phyloP scores from a whole-genome alignment of 2,329 filamentous ascomycete genomes.

The Hypoxylon sp. region DNA sequence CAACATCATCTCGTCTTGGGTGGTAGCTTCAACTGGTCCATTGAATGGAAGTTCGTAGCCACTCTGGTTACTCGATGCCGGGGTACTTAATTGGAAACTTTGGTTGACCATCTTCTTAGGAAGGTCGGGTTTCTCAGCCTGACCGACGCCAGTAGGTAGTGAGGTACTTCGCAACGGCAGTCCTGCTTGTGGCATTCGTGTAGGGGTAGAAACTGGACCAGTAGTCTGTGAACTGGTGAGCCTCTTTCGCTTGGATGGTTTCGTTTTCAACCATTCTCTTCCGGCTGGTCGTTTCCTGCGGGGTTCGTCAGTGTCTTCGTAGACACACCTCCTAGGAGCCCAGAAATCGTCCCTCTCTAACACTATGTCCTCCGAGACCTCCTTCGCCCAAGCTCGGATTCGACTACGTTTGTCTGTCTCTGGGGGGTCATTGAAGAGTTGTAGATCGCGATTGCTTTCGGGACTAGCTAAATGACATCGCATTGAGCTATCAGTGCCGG shows the following conservation, averaged over 20 bases:
- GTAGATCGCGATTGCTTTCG: slow-evolving; percentile 50
- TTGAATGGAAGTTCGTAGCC: slow-evolving; percentile 11
- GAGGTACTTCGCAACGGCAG: slow-evolving; percentile 26
- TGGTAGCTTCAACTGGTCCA: slow-evolving; percentile 1
- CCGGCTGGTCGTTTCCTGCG: slow-evolving; percentile 46
- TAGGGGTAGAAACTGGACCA: slow-evolving; percentile 42
- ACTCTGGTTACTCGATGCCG: slow-evolving; percentile 47
- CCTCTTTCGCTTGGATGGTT: slow-evolving; percentile 47
- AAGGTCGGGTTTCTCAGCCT: slow-evolving; percentile 3
- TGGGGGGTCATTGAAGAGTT: slow-evolving; percentile 34
- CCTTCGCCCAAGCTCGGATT: slow-evolving; percentile 51
- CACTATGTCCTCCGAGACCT: slow-evolving; percentile 35
- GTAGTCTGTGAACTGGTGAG: slow-evolving; percentile 40
- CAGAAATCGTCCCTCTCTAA: slow-evolving; percentile 52
- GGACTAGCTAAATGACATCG: slow-evolving; percentile 61
- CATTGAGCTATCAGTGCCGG: slow-evolving; percentile 46
- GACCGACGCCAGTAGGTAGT: slow-evolving; percentile 11
- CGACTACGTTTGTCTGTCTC: slow-evolving; percentile 42
- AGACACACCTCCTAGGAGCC: slow-evolving; percentile 44
- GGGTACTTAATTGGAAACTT: slow-evolving; percentile 51
- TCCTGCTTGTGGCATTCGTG: slow-evolving; percentile 36
- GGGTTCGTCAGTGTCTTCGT: slow-evolving; percentile 21
- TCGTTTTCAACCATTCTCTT: slow-evolving; percentile 52
- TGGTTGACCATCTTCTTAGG: slow-evolving; percentile 31
- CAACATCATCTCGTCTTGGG: not conserved